A percentile compares a stretch with the other conserved stretches of the same genome.
Conservation (phyloP, 1,284 basidiomycete species). For the Inonotus obliquus region DNA sequence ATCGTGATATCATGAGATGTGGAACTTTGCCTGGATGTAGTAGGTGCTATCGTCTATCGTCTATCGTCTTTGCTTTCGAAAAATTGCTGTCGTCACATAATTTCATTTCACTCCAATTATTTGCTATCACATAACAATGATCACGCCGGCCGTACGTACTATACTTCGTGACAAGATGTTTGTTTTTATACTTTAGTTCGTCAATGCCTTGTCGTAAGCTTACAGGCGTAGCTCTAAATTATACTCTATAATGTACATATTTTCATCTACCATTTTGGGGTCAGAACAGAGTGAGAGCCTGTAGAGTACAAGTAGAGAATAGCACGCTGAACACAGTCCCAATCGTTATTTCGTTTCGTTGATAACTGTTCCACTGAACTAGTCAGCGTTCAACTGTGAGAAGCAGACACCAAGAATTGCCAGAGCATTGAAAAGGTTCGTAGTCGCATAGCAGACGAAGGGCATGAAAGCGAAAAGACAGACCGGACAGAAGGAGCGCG, state of each 20-base stretch:
- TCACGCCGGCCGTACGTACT: too few relatives aligned
- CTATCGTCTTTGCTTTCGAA: not conserved
- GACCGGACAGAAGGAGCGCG: not conserved
- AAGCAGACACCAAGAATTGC: not conserved
- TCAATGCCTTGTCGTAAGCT: not conserved
- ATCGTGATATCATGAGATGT: not conserved
- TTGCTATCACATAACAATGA: too few relatives aligned
- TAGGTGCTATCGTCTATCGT: not conserved
- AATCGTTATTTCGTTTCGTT: too few relatives aligned
- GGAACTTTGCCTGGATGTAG: not conserved
- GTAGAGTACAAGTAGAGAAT: too few relatives aligned
- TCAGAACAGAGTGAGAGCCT: too few relatives aligned
- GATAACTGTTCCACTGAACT: too few relatives aligned
- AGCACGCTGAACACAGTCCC: too few relatives aligned
- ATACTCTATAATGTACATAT: not conserved
- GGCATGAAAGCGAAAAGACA: not conserved
- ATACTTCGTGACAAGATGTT: too few relatives aligned
- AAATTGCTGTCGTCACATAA: not conserved
- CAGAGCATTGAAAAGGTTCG: too few relatives aligned
- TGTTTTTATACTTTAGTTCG: not conserved
- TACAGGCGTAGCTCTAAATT: not conserved
- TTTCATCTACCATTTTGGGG: not conserved
- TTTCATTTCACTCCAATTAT: too few relatives aligned
- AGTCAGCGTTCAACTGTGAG: not conserved
- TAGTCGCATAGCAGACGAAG: not conserved